Evolutionary conservation across 2,329 filamentous ascomycete genomes (phyloP).

Genomic region (Nemania serpens): DNA sequence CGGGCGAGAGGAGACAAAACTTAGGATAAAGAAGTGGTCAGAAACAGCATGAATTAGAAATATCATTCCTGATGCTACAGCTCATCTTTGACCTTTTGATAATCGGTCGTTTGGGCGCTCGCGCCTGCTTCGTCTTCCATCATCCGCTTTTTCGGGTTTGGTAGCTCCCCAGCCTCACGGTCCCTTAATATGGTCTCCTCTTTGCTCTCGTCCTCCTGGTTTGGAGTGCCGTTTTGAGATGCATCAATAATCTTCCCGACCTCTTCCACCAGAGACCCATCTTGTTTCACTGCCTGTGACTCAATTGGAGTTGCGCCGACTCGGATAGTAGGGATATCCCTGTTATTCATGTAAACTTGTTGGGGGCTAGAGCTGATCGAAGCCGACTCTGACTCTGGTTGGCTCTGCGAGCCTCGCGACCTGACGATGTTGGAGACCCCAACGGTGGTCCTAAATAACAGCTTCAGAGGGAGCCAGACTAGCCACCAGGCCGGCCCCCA

Average conservation of each 20-base stretch:
- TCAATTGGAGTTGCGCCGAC: constrained; percentile 41
- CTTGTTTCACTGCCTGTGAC: constrained; percentile 24
- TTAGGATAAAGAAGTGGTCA: constrained; percentile 8
- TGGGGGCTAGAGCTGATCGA: constrained; percentile 30
- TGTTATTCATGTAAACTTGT: constrained; percentile 41
- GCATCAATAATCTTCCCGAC: constrained; percentile 59
- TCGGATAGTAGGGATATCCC: constrained; percentile 55
- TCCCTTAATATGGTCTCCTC: constrained; percentile 44
- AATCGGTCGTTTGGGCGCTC: constrained; percentile 31
- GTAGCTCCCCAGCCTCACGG: constrained; percentile 30
- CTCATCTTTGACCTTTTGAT: constrained; percentile 46
- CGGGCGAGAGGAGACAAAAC: background rate
- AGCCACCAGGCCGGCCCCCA: constrained; percentile 94
- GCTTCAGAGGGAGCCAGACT: constrained; percentile 77
- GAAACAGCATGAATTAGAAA: constrained; percentile 22
- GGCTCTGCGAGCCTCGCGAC: constrained; percentile 39
- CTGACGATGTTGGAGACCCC: constrained; percentile 60
- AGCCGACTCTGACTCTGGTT: constrained; percentile 31
- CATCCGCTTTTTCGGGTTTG: constrained; percentile 38
- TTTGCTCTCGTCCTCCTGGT: constrained; percentile 29
- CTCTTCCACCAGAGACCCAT: constrained; percentile 54
- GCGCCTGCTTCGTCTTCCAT: constrained; percentile 38
- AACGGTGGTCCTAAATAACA: constrained; percentile 64
- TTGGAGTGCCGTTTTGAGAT: constrained; percentile 4
- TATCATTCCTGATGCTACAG: constrained; percentile 40